Evolutionary conservation across 495 filamentous ascomycete species (phyloP).

Genomic region (Penicillium dipodomyicola): DNA sequence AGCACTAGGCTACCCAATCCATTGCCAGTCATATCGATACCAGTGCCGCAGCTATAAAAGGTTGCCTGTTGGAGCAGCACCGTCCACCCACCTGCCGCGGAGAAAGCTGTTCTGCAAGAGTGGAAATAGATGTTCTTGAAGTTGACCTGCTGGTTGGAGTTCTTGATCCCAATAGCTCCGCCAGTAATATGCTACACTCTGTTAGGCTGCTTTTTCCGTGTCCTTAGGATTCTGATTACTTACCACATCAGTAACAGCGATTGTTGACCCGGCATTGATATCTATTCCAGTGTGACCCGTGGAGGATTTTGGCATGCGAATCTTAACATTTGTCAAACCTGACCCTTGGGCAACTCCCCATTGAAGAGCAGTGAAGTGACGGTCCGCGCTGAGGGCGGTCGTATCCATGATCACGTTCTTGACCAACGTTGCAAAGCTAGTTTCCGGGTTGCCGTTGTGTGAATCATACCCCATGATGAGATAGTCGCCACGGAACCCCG

Average conservation of each 20-base stretch:
- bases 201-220: slow-evolving; percentile 12
- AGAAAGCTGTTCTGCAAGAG: slow-evolving; percentile 38
- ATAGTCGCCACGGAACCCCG: slow-evolving; percentile 31
- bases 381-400: slow-evolving; percentile 24
- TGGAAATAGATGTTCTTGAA: slow-evolving; percentile 49
- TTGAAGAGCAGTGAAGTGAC: slow-evolving; percentile 41
- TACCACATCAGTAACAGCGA: slow-evolving; percentile 49
- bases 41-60: slow-evolving; percentile 34
- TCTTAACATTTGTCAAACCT: slow-evolving; percentile 68
- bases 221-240: slow-evolving; percentile 15
- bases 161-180: slow-evolving; percentile 47
- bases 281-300: slow-evolving; percentile 55
- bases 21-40: slow-evolving; percentile 36
- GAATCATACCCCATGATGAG: slow-evolving; percentile 38
- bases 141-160: slow-evolving; percentile 53
- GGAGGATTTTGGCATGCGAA: slow-evolving; percentile 60
- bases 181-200: slow-evolving; percentile 43
- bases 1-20: slow-evolving; percentile 53
- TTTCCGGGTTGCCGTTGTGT: slow-evolving; percentile 34
- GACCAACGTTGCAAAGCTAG: slow-evolving; percentile 41
- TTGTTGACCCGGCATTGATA: slow-evolving; percentile 43
- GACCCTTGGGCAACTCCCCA: slow-evolving; percentile 73
- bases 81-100: slow-evolving; percentile 39
- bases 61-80: slow-evolving; percentile 39
- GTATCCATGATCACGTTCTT: slow-evolving; percentile 47